These are phyloP conservation scores for Fusarium globosum DNA, from an alignment of 2,329 filamentous ascomycete species.

Conservation along the genomic window DNA sequence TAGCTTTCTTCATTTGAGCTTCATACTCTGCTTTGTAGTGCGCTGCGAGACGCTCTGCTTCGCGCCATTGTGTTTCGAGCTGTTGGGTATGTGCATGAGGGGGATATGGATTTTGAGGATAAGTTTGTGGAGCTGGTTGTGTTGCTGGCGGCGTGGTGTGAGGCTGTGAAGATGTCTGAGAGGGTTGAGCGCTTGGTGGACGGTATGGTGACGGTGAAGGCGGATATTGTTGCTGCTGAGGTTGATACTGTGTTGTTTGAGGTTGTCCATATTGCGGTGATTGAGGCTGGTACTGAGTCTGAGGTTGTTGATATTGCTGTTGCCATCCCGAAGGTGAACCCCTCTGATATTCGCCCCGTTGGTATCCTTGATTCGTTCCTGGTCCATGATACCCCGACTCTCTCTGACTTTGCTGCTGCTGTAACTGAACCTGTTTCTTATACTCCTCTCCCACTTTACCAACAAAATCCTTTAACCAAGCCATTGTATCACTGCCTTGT, in stretches of 20 bases:
- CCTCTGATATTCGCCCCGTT: neutral
- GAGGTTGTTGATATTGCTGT: constrained; percentile 16
- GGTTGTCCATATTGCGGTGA: constrained; percentile 1
- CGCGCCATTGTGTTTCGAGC: constrained; percentile 29
- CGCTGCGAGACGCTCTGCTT: constrained; percentile 38
- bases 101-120: neutral
- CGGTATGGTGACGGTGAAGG: constrained; percentile 2
- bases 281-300: constrained; percentile 11
- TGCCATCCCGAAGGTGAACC: constrained; percentile 5
- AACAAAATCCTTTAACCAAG: constrained; percentile 37
- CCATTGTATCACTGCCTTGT: constrained; percentile 20
- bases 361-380: constrained; percentile 1
- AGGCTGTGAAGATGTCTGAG: neutral
- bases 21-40: constrained; percentile 36
- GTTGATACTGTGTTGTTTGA: constrained; percentile 10
- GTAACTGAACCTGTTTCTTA: constrained; percentile 24
- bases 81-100: constrained; percentile 18
- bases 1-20: constrained; percentile 12
- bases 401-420: neutral
- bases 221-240: constrained; percentile 8
- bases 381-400: neutral
- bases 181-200: neutral
- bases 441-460: constrained; percentile 42
- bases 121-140: neutral
- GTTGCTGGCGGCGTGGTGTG: neutral